Evolutionary conservation across 371 early-diverging fungal species (phyloP), one percentile per base, ranked within the genome.

Genomic region (Catenaria anguillulae): DNA sequence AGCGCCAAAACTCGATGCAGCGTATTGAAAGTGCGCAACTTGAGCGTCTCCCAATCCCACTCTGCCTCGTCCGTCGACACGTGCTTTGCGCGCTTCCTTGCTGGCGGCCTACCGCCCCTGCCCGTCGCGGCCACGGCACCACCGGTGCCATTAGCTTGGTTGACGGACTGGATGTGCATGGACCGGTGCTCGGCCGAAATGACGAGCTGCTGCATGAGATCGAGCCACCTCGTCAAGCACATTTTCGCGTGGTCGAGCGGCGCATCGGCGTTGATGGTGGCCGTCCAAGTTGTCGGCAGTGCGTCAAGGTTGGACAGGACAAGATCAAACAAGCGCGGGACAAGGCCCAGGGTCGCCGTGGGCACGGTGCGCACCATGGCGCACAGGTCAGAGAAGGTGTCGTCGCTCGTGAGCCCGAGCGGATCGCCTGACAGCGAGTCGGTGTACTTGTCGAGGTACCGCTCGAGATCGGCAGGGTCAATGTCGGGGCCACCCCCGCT

Each of bases 21-120:
- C 5, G 59, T 19, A 13, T 37, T 12, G 29, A 58, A 8, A 15
- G 40, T 24, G 37, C 43, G 24, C 1, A 58, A 4, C 43, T 58
- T 58, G 43, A 58, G 37, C 29, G 15, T 12, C 2, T 58, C 35
- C 59, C 59, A 58, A 15, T 58, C 59, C 40, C 36, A 58, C 5
- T 5, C 5, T 10, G 10, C 40, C 5, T 5, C 40, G 17, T 5
- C 40, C 10, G 10, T 17, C 10, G 10, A 5, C 10, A 17, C 10
- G 17, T 40, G 40, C 21, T 55, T 36, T 13, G 33, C 56, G 29
- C 29, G 26, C 19, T 50, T 50, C n/a, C 48, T 23, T 12, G 48
- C 48, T 10, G 40, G 40, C 17, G 40, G 10, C 10, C 40, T 5
- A 40, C 10, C 40, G 10, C 10, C 5, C 10, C 19, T 23, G 21